Base-by-base conservation (phyloP, 805 yeast species). In the Wickerhamomyces chaumierensis region DNA sequence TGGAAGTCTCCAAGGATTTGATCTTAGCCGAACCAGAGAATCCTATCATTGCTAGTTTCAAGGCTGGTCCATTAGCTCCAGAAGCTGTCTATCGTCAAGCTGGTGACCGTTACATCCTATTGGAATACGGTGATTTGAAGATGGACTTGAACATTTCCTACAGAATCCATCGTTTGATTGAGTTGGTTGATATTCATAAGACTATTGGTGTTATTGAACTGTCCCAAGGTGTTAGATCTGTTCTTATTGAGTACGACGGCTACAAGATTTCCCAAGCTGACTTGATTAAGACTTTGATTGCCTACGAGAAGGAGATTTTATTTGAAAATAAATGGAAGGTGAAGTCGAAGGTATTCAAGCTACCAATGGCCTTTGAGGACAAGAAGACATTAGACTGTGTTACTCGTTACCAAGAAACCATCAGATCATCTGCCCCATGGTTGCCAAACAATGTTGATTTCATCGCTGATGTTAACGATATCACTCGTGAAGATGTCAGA, bases 281-380 rank as follows among this genome's bases (percentile, higher is more conserved):
- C 9, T 62, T 90, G 35, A 59, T 92, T 43, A 66, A 71, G 37
- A 71, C 78, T 19, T 68, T 90, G 54, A 61, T 77, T 42, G 78
- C 86, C 1, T 78, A 80, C 53, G 96, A 90, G 58, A 64, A 73
- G 46, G 85, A 81, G 52, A 77, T 87, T 40, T 65, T 76, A 6
- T 75, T 78, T 55, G 78, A 77, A 42, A 76, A 79, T 61, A 73
- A 81, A 51, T 92, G 97, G 97, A 69, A 75, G 42, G 85, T 92
- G 39, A 78, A 78, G 36, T 85, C 96, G 1, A 78, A 94, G 54
- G 65, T 85, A 37, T 67, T 92, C 60, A 81, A 73, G 55, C 68
- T 90, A 48, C 98, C 98, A 45, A 82, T 92, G 88, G 96, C 95
- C 0, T 92, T 92, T 58, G 98, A 90, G 66, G 98, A 92, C 57